These are phyloP conservation scores for Fraxinus cuspidata DNA, from an alignment of 257 asterid genomes.

Conservation along the genomic window DNA sequence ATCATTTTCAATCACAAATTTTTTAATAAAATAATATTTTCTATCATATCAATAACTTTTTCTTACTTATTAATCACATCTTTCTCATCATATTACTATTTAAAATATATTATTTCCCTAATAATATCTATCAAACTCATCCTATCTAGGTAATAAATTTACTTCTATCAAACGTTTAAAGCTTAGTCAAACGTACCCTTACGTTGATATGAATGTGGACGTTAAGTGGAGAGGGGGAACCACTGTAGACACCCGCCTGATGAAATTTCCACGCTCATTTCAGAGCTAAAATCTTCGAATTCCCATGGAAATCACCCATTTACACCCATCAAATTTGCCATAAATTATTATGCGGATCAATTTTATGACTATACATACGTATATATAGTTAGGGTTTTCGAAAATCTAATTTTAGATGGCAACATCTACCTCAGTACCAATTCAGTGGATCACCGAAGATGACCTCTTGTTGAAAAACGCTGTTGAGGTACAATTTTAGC, in stretches of 20 bases:
- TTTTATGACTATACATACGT: slow-evolving; percentile 16
- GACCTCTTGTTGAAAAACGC: slow-evolving; percentile 83
- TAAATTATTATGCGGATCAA: slow-evolving; percentile 13
- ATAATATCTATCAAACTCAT: no score
- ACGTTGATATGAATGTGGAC: neutral
- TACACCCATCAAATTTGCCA: neutral
- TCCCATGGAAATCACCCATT: slow-evolving; percentile 14
- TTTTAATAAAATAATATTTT: no score
- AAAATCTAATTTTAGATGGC: slow-evolving; percentile 45
- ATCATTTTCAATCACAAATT: no score
- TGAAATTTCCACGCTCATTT: neutral
- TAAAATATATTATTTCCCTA: no score
- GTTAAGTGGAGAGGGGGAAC: neutral
- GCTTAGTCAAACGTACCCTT: no score
- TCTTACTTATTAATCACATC: no score
- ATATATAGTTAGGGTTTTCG: slow-evolving; percentile 49
- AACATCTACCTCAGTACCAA: slow-evolving; percentile 40
- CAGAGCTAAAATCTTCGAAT: neutral
- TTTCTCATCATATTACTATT: no score
- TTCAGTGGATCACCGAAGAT: slow-evolving; percentile 79
- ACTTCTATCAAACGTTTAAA: no score
- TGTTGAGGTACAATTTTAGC: slow-evolving; percentile 56
- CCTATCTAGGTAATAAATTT: no score
- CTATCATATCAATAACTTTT: no score
- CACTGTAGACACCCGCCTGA: neutral